A percentile compares a stretch with the other conserved stretches of the same genome.
These are phyloP conservation scores for Fusarium algeriense DNA, from an alignment of 2,329 filamentous ascomycete genomes.

Conservation along the genomic window DNA sequence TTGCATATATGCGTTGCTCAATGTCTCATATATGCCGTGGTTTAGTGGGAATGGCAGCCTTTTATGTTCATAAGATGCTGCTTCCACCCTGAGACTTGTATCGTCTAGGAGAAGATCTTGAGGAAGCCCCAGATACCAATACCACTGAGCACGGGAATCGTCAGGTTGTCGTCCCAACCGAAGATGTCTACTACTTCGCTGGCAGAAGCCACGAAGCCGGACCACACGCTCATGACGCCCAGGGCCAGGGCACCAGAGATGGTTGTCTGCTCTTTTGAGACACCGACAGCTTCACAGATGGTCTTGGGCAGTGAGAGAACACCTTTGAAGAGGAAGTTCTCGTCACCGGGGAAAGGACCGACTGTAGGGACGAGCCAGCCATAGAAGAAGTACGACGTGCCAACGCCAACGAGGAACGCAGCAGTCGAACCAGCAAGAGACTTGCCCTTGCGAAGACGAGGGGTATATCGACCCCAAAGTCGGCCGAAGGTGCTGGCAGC, in stretches of 20 bases:
- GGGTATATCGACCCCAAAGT: slow-evolving; percentile 89
- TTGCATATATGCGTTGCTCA: slow-evolving; percentile 20
- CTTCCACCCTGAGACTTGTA: neutral
- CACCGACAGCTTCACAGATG: slow-evolving; percentile 70
- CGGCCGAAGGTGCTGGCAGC: slow-evolving; percentile 95
- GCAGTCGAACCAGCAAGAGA: slow-evolving; percentile 90
- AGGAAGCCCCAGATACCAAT: slow-evolving; percentile 92
- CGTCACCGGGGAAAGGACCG: slow-evolving; percentile 76
- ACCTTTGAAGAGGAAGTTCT: slow-evolving; percentile 82
- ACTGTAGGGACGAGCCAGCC: slow-evolving; percentile 81
- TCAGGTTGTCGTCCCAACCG: slow-evolving; percentile 97
- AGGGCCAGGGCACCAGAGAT: slow-evolving; percentile 80
- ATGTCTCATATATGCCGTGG: slow-evolving; percentile 26
- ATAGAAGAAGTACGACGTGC: slow-evolving; percentile 88
- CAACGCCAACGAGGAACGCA: slow-evolving; percentile 84
- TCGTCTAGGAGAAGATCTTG: slow-evolving; percentile 78
- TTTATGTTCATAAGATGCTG: slow-evolving; percentile 9
- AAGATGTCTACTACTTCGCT: slow-evolving; percentile 94
- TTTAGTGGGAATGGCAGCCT: slow-evolving; percentile 1
- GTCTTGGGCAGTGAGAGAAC: slow-evolving; percentile 75
- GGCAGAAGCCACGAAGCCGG: slow-evolving; percentile 87
- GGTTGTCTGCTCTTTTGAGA: slow-evolving; percentile 68
- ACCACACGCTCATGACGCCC: slow-evolving; percentile 84
- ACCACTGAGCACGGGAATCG: slow-evolving; percentile 92
- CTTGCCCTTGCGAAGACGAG: slow-evolving; percentile 86